These are phyloP conservation scores for Candida suzukii DNA, from an alignment of 805 yeast species.

Conservation along the genomic window DNA sequence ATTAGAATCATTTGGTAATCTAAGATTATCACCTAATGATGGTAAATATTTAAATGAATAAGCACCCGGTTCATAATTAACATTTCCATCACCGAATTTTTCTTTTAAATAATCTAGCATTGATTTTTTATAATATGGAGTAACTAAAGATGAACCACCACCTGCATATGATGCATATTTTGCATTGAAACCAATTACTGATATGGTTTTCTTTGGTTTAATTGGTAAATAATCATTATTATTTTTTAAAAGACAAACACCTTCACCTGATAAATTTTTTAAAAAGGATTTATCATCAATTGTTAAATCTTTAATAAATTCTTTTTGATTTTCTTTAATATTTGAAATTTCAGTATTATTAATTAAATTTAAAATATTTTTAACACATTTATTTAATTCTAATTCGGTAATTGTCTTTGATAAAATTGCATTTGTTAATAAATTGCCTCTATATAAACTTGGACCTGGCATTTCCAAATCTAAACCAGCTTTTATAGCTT, in stretches of 20 bases:
- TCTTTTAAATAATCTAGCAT: slow-evolving; percentile 10
- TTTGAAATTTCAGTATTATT: slow-evolving; percentile 35
- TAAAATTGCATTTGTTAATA: too few species aligned
- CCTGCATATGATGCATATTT: slow-evolving; percentile 44
- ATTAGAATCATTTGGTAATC: slow-evolving; percentile 3
- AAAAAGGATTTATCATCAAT: slow-evolving; percentile 39
- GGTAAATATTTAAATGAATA: slow-evolving; percentile 9
- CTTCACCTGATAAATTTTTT: slow-evolving; percentile 40
- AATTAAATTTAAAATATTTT: slow-evolving; percentile 39
- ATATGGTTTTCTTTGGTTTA: slow-evolving; percentile 30
- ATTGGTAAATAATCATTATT: too few species aligned
- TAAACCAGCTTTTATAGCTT: slow-evolving; percentile 46
- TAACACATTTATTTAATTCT: slow-evolving; percentile 40
- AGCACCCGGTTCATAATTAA: slow-evolving; percentile 31
- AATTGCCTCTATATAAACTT: slow-evolving; percentile 38
- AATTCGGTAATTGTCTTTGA: slow-evolving; percentile 33
- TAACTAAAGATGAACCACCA: slow-evolving; percentile 52
- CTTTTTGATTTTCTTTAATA: slow-evolving; percentile 33
- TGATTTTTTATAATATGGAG: slow-evolving; percentile 14
- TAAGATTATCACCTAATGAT: slow-evolving; percentile 5
- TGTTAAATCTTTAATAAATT: slow-evolving; percentile 30
- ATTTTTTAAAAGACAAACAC: slow-evolving; percentile 52
- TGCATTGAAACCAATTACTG: slow-evolving; percentile 58
- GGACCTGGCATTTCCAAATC: slow-evolving; percentile 63
- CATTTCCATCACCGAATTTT: too few species aligned